These are phyloP conservation scores for Boletellus dicymbophilus DNA, from an alignment of 1,284 basidiomycete species.

Conservation along the genomic window DNA sequence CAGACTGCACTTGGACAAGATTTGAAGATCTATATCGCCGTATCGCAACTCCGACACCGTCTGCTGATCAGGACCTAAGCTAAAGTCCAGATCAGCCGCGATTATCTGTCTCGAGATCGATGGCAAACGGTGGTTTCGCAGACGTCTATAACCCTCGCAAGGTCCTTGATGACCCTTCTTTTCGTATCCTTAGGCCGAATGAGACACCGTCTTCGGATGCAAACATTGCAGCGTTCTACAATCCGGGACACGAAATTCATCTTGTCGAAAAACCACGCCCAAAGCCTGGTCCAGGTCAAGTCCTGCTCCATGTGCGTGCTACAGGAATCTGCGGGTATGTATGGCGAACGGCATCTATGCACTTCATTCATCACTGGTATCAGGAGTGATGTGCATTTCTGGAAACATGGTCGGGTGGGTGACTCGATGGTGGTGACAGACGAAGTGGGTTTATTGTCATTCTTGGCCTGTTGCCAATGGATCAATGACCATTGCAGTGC, in stretches of 20 bases:
- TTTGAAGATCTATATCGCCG: too few species aligned
- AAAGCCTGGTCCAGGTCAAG: slow-evolving; percentile 60
- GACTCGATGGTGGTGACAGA: slow-evolving; percentile 69
- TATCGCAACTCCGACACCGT: too few species aligned
- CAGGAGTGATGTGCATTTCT: slow-evolving; percentile 67
- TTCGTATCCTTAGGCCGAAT: slow-evolving; percentile 46
- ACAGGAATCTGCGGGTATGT: slow-evolving; percentile 65
- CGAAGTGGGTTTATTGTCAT: slow-evolving; percentile 39
- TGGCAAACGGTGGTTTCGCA: slow-evolving; percentile 32
- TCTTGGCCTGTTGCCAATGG: not conserved
- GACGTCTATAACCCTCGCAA: slow-evolving; percentile 53
- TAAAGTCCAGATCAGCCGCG: not conserved
- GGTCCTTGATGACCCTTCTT: slow-evolving; percentile 52
- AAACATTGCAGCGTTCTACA: slow-evolving; percentile 64
- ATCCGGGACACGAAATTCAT: slow-evolving; percentile 58
- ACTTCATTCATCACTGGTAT: not conserved
- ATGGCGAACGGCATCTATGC: not conserved
- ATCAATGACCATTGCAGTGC: slow-evolving; percentile 39
- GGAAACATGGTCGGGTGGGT: slow-evolving; percentile 64
- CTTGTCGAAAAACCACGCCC: slow-evolving; percentile 59
- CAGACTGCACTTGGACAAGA: too few species aligned
- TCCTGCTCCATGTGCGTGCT: slow-evolving; percentile 59
- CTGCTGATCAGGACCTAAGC: too few species aligned
- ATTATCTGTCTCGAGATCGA: slow-evolving; percentile 7
- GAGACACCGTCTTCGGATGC: slow-evolving; percentile 46